A percentile compares a stretch with the other conserved stretches of the same genome.
These are phyloP conservation scores for Phytophthora boehmeriae DNA, from an alignment of 352 stramenopile species.

Conservation along the genomic window DNA sequence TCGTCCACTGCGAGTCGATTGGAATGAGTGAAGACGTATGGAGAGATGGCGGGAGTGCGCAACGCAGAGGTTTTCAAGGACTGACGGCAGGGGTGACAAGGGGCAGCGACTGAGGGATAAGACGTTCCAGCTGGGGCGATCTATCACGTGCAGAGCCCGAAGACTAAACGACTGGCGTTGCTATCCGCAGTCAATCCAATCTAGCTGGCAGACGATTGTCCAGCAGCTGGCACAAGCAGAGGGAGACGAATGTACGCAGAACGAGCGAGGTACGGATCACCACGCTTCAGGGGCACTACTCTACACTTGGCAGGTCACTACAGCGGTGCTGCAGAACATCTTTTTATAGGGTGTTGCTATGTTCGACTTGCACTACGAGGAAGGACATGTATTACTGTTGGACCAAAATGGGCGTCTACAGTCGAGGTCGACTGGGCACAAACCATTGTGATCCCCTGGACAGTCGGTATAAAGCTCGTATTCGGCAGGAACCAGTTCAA, in stretches of 20 bases:
- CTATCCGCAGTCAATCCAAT: background rate
- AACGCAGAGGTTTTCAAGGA: background rate
- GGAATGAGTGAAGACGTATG: background rate
- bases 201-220: background rate
- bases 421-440: background rate
- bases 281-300: too few relatives aligned
- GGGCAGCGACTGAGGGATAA: background rate
- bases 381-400: background rate
- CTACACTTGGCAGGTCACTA: too few relatives aligned
- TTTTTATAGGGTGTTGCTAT: background rate
- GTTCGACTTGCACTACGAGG: too few relatives aligned
- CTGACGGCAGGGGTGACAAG: background rate
- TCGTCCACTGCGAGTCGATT: slow-evolving; percentile 7
- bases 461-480: too few relatives aligned
- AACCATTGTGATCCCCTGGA: background rate
- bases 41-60: background rate
- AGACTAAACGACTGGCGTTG: slow-evolving; percentile 1
- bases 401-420: background rate
- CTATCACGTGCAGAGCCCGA: background rate
- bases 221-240: slow-evolving; percentile 2
- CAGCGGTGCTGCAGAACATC: background rate
- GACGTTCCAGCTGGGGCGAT: background rate
- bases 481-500: too few relatives aligned
- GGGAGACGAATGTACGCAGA: background rate
- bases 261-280: background rate